Conservation (phyloP, 306 rosid genomes). For the Geum urbanum region DNA sequence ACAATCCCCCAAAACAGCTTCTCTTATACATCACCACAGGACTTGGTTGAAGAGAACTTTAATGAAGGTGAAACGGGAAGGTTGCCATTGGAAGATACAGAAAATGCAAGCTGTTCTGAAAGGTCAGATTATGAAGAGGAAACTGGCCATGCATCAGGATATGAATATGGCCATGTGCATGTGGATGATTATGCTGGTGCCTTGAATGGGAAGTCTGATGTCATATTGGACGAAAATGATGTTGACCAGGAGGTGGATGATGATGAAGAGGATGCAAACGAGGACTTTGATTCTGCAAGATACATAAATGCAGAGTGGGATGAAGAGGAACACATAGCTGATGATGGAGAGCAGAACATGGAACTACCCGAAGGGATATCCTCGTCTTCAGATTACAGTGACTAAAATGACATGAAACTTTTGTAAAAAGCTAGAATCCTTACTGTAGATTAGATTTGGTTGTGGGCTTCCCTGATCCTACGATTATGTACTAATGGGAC, state of each 20-base stretch:
- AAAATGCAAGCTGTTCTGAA: conserved; percentile 35
- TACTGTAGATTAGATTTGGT: not conserved
- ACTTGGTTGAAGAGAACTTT: conserved; percentile 22
- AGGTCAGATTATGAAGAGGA: conserved; percentile 41
- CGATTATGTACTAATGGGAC: not conserved
- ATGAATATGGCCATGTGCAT: conserved; percentile 34
- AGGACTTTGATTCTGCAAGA: conserved; percentile 36
- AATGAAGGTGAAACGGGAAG: conserved; percentile 21
- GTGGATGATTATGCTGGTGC: conserved; percentile 29
- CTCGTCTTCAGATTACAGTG: conserved; percentile 44
- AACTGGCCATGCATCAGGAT: conserved; percentile 34
- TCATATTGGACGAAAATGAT: conserved; percentile 27
- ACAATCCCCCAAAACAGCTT: conserved; percentile 10
- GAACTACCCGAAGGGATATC: conserved; percentile 25
- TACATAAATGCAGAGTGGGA: conserved; percentile 41
- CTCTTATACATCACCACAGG: conserved; percentile 20
- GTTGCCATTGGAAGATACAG: conserved; percentile 26
- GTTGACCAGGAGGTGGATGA: conserved; percentile 31
- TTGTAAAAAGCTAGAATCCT: not conserved
- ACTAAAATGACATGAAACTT: conserved; percentile 15
- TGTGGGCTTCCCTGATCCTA: not conserved
- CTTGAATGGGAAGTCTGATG: conserved; percentile 34
- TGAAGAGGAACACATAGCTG: conserved; percentile 25
- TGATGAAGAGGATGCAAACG: conserved; percentile 23
- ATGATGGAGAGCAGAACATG: conserved; percentile 28